Conservation (phyloP, 75 land plant species). For the Pinus taeda region DNA sequence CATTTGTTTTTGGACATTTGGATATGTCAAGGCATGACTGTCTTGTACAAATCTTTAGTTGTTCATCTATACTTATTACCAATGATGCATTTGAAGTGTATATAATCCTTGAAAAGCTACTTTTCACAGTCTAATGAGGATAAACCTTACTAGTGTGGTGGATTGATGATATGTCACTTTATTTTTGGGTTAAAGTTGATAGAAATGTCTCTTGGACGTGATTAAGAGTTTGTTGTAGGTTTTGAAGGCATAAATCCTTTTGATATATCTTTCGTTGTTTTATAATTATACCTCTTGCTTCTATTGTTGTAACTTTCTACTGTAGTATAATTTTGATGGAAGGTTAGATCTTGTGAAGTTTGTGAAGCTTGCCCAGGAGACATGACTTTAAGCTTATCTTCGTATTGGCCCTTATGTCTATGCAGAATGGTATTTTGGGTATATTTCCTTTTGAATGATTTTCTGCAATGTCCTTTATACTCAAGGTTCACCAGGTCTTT, state of each 20-base stretch:
- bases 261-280: not conserved
- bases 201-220: not conserved
- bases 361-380: slow-evolving; percentile 69
- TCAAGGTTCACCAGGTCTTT: too few relatives aligned
- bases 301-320: not conserved
- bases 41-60: too few relatives aligned
- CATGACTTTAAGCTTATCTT: slow-evolving; percentile 66
- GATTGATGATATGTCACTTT: not conserved
- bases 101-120: too few relatives aligned
- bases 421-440: too few relatives aligned
- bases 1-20: too few relatives aligned
- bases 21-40: too few relatives aligned
- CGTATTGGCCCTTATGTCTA: too few relatives aligned
- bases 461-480: too few relatives aligned
- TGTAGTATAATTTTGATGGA: slow-evolving; percentile 79
- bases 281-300: not conserved
- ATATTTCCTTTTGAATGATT: too few relatives aligned
- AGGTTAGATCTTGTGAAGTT: slow-evolving; percentile 78
- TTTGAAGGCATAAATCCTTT: not conserved
- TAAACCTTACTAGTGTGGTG: not conserved
- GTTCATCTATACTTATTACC: too few relatives aligned
- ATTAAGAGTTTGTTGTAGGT: not conserved
- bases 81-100: too few relatives aligned
- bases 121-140: not conserved
- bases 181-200: not conserved